A percentile compares a stretch with the other conserved stretches of the same genome.
phyloP scores from a whole-genome alignment of 1,284 basidiomycete species.

The Pseudozyma flocculosa region DNA sequence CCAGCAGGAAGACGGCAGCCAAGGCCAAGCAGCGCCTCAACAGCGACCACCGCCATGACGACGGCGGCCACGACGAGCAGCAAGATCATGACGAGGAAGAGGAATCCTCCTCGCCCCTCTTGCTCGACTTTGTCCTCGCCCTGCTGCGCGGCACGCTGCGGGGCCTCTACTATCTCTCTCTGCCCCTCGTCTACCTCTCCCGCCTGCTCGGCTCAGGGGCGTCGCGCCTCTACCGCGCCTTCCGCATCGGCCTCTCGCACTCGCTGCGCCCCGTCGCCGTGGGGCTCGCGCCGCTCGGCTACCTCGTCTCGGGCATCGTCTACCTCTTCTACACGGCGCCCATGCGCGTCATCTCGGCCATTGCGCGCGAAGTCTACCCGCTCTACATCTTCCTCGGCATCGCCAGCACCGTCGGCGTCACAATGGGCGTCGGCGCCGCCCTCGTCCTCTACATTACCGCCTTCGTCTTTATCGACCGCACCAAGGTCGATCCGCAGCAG shows the following conservation, averaged over 20 bases:
- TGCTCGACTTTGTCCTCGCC: neutral
- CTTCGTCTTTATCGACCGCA: constrained; percentile 24
- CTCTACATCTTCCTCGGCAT: constrained; percentile 38
- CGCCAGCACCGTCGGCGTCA: constrained; percentile 16
- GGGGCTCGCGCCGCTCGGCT: constrained; percentile 17
- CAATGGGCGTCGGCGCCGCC: constrained; percentile 15
- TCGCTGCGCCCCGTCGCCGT: constrained; percentile 12
- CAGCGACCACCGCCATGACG: constrained; percentile 3
- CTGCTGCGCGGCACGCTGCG: neutral
- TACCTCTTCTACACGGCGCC: constrained; percentile 22
- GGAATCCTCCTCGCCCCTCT: neutral
- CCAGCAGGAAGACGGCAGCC: neutral
- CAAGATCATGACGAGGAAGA: neutral
- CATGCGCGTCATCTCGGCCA: neutral
- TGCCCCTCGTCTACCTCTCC: constrained; percentile 4
- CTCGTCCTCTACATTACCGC: constrained; percentile 17
- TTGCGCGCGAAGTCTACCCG: constrained; percentile 24
- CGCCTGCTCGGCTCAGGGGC: neutral
- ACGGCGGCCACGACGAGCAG: constrained; percentile 3
- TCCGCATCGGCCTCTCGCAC: constrained; percentile 8
- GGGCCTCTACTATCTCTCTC: neutral
- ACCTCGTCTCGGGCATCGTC: constrained; percentile 16
- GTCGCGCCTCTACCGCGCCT: constrained; percentile 1
- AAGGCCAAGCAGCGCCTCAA: neutral
- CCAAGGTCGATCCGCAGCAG: neutral